Base-by-base conservation (phyloP, 176 grass and related monocot species). In the Eragrostis nindensis region DNA sequence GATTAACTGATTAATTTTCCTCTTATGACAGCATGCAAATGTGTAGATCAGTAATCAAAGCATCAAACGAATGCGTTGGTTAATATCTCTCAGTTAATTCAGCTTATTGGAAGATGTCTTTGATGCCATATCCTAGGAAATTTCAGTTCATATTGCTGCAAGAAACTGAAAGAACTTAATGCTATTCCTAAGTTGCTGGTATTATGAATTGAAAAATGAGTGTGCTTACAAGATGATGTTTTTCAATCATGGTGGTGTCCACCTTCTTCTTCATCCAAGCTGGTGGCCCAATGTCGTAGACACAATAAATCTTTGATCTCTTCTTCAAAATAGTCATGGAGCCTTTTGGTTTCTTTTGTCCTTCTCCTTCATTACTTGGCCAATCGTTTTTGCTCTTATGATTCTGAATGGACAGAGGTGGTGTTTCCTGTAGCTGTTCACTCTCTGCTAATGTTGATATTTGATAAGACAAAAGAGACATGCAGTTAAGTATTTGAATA, bases 221-320 rank as follows among this genome's bases (percentile, higher is more conserved):
- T 36, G 32, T 4, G 4, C 32, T 36, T 36, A 36, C 32, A 36
- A 36, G 4, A 36, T 36, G 32, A 36, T 36, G 32, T 36, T 36
- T 36, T 36, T 36, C 32, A 36, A 36, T 36, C 32, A 36, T 36
- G 32, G 32, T 36, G 32, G 32, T 36, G 32, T 6, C 73, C 1
- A 73, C 63, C 69, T 73, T 21, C 57, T 82, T 82, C 80, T 64
- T 73, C 73, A 73, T 82, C 57, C 70, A 83, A 29, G 80, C 10
- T 0, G 63, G 63, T 10, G 63, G 63, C 15, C 32, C 63, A 40
- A 66, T 10, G 16, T 66, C 13, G 7, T 4, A 66, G 17, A 66
- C 32, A 32, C 32, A 36, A 36, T 36, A 36, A 36, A 36, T 36
- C 3, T 19, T 16, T 18, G 63, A 19, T 66, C 1, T 17, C 32